phyloP scores from a whole-genome alignment of 2,329 filamentous ascomycete genomes.

The Pseudopithomyces maydicus region DNA sequence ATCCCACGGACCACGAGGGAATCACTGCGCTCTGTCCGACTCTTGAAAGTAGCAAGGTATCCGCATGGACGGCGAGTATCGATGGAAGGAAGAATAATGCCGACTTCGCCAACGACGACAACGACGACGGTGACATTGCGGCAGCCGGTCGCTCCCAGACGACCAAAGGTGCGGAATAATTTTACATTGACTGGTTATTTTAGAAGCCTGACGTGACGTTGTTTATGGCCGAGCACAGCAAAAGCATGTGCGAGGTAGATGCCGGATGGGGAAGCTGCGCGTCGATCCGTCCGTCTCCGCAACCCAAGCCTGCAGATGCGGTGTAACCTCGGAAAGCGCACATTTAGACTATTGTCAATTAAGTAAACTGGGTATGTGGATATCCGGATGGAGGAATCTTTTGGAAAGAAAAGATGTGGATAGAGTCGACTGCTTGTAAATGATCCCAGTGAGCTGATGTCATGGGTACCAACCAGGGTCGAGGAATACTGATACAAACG shows the following conservation, averaged over 20 bases:
- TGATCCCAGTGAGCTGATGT: too few species aligned
- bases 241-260: background rate
- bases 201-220: too few species aligned
- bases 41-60: conserved; percentile 8
- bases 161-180: background rate
- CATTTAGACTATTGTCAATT: too few species aligned
- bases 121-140: background rate
- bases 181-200: too few species aligned
- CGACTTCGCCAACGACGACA: background rate
- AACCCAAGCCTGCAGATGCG: conserved; percentile 5
- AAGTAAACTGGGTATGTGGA: too few species aligned
- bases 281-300: background rate
- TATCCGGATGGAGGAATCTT: too few species aligned
- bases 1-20: conserved; percentile 27
- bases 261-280: conserved; percentile 1
- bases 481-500: too few species aligned
- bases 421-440: too few species aligned
- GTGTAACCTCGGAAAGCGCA: conserved; percentile 12
- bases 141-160: background rate
- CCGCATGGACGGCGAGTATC: conserved; percentile 2
- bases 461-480: too few species aligned
- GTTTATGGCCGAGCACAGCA: background rate
- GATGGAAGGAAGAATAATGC: background rate
- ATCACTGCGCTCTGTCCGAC: conserved; percentile 16
- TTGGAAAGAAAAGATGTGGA: too few species aligned